phyloP scores from a whole-genome alignment of 352 stramenopile genomes.

The Phytophthora lateralis region DNA sequence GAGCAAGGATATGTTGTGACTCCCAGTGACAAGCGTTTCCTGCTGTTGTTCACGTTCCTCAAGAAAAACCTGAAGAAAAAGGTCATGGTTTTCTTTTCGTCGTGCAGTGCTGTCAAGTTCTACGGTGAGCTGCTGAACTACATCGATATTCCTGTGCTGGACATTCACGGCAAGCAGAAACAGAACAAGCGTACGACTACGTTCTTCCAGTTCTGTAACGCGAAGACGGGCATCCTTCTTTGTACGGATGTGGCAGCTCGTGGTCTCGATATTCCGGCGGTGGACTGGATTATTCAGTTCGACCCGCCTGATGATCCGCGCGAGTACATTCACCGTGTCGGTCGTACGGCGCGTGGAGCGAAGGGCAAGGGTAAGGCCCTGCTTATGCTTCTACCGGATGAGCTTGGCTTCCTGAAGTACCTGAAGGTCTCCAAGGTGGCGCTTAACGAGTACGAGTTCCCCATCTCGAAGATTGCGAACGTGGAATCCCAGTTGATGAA shows the following conservation, averaged over 20 bases:
- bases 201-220: constrained; percentile 99
- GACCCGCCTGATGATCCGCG: constrained; percentile 98
- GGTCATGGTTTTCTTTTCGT: constrained; percentile 96
- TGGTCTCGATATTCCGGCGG: constrained; percentile 96
- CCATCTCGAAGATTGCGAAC: constrained; percentile 97
- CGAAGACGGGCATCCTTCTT: constrained; percentile 96
- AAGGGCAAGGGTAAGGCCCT: constrained; percentile 93
- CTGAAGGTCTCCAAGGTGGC: constrained; percentile 97
- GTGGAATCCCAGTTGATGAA: constrained; percentile 97
- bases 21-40: constrained; percentile 97
- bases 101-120: constrained; percentile 97
- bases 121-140: constrained; percentile 99
- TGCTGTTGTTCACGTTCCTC: constrained; percentile 99
- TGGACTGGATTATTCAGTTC: constrained; percentile 99
- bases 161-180: constrained; percentile 99
- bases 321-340: constrained; percentile 97
- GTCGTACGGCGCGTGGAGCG: constrained; percentile 86
- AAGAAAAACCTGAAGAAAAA: constrained; percentile 99
- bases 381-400: constrained; percentile 97
- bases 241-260: constrained; percentile 98
- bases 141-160: constrained; percentile 98
- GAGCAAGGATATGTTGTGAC: constrained; percentile 99
- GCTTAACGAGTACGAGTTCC: constrained; percentile 99
- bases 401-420: constrained; percentile 98
- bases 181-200: constrained; percentile 99